These are phyloP conservation scores for Rhytidiadelphus loreus DNA, from an alignment of 225 moss, liverwort and hornwort species.

Conservation along the genomic window DNA sequence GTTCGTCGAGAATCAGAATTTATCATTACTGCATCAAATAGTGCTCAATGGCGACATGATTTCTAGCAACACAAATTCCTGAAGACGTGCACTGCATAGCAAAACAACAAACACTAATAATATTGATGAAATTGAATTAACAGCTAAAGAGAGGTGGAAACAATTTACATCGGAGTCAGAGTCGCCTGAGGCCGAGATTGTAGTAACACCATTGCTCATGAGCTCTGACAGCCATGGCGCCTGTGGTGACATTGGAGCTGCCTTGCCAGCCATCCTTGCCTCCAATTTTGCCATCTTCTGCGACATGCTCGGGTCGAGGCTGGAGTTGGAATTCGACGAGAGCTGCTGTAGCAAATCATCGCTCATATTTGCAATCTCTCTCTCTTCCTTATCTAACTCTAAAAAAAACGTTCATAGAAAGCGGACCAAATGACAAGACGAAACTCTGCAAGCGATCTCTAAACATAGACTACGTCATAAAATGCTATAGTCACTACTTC, in stretches of 20 bases:
- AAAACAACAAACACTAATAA: background rate
- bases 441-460: background rate
- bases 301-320: slow-evolving; percentile 63
- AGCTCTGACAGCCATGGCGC: slow-evolving; percentile 26
- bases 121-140: background rate
- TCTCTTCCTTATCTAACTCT: background rate
- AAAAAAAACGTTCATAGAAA: background rate
- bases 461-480: background rate
- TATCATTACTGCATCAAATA: background rate
- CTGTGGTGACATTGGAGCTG: slow-evolving; percentile 21
- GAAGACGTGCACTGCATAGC: background rate
- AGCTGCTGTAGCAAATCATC: slow-evolving; percentile 79
- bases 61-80: background rate
- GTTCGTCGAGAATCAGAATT: background rate
- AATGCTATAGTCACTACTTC: background rate
- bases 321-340: slow-evolving; percentile 82
- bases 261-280: slow-evolving; percentile 81
- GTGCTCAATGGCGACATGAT: background rate
- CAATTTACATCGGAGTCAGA: slow-evolving; percentile 38
- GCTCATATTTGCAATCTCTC: slow-evolving; percentile 31
- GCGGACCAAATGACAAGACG: background rate
- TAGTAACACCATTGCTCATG: slow-evolving; percentile 22
- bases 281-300: slow-evolving; percentile 87
- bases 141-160: background rate
- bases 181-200: slow-evolving; percentile 43